These are phyloP conservation scores for Cutaneotrichosporon sp. DNA, from an alignment of 1,284 basidiomycete genomes.

Conservation along the genomic window DNA sequence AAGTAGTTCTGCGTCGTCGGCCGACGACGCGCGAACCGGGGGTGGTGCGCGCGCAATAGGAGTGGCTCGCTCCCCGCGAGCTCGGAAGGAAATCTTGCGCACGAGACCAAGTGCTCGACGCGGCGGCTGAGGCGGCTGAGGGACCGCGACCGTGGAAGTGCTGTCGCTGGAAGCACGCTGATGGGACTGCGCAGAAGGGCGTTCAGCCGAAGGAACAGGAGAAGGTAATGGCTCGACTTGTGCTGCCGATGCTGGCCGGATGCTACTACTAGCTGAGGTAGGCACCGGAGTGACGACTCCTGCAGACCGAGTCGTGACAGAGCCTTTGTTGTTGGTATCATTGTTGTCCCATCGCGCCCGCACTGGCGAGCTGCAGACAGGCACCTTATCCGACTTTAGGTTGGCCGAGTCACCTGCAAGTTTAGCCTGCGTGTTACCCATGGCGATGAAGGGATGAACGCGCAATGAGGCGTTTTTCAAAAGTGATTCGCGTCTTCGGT, in stretches of 20 bases:
- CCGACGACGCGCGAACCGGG: background rate
- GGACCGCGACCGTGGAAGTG: background rate
- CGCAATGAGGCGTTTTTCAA: constrained; percentile 7
- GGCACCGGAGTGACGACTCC: background rate
- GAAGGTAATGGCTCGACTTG: background rate
- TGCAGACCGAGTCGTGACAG: background rate
- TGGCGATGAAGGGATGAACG: constrained; percentile 15
- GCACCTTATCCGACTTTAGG: background rate
- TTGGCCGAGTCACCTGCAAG: background rate
- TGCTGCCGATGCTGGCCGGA: background rate
- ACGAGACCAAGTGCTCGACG: constrained; percentile 12
- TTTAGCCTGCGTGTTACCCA: constrained; percentile 6
- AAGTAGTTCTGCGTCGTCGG: background rate
- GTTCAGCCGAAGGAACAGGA: background rate
- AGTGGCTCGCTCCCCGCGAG: constrained; percentile 1
- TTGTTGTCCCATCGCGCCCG: background rate
- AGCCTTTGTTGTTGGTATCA: background rate
- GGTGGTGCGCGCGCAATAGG: background rate
- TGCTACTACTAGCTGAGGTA: background rate
- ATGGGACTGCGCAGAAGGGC: background rate
- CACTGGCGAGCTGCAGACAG: background rate
- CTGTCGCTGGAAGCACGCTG: background rate
- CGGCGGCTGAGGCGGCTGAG: background rate
- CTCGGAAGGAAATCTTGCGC: constrained; percentile 12
- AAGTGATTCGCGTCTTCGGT: constrained; percentile 3